A percentile compares a stretch with the other conserved stretches of the same genome.
Evolutionary conservation across 2,329 filamentous ascomycete genomes (phyloP).

Genomic region (Paradendryphiella salina): DNA sequence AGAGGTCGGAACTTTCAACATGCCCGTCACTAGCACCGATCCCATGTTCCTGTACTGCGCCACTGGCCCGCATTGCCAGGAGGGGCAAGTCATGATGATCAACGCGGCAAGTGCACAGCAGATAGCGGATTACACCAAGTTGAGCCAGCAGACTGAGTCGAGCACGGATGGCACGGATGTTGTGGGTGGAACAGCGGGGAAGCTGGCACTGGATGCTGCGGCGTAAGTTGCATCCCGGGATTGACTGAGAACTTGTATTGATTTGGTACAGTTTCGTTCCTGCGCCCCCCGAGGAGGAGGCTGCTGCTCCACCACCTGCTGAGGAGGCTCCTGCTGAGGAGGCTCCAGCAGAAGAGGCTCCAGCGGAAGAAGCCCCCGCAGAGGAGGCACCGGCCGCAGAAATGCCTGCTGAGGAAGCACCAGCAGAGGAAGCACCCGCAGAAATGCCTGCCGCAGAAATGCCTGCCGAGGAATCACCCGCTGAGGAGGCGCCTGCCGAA

Average conservation of each 20-base stretch:
- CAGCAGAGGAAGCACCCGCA: too few relatives aligned
- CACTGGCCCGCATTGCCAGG: constrained; percentile 38
- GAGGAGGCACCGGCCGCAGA: neutral
- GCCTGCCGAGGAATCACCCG: constrained; percentile 18
- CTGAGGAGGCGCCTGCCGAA: constrained; percentile 6
- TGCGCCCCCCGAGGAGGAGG: constrained; percentile 25
- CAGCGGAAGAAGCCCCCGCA: neutral
- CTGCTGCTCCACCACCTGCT: constrained; percentile 19
- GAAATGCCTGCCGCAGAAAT: neutral
- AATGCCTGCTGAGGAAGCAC: neutral
- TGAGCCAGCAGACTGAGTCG: constrained; percentile 25
- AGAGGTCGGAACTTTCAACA: constrained; percentile 39
- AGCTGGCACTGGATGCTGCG: constrained; percentile 29
- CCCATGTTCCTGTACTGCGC: constrained; percentile 41
- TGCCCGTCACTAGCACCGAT: constrained; percentile 34
- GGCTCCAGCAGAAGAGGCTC: constrained; percentile 1
- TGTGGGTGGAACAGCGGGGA: constrained; percentile 27
- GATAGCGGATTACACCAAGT: constrained; percentile 34
- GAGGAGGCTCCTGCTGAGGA: constrained; percentile 4
- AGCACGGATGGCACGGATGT: constrained; percentile 30
- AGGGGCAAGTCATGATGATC: constrained; percentile 37
- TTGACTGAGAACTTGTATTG: neutral
- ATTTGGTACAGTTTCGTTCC: constrained; percentile 24
- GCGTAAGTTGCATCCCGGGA: constrained; percentile 23
- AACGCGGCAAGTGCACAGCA: constrained; percentile 31